A percentile compares a stretch with the other conserved stretches of the same genome.
Conservation (phyloP, 306 rosid genomes). For the Gynostemma pentaphyllum region DNA sequence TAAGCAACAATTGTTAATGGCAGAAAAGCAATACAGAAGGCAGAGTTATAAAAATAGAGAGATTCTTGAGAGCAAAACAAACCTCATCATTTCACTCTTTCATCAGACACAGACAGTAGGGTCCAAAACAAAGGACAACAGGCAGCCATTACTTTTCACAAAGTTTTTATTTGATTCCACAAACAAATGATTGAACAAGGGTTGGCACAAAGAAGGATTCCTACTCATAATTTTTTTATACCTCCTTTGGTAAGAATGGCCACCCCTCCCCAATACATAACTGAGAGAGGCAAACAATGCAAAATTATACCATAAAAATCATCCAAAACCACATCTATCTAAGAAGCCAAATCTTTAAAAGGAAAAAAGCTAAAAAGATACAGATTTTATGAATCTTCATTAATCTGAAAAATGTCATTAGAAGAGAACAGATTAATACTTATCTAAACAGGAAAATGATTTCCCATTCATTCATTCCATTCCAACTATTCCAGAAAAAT, state of each 20-base stretch:
- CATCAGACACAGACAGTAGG: background rate
- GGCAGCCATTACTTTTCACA: background rate
- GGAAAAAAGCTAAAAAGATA: background rate
- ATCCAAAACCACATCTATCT: background rate
- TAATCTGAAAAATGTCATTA: constrained; percentile 4
- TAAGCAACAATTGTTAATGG: too few species aligned
- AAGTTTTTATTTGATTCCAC: background rate
- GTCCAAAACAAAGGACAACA: background rate
- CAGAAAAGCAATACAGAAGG: background rate
- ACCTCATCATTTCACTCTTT: background rate
- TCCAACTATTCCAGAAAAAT: constrained; percentile 13
- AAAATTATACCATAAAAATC: background rate
- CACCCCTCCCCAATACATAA: too few species aligned
- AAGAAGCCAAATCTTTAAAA: background rate
- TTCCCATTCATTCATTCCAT: background rate
- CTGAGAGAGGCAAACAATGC: background rate
- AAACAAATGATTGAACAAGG: constrained; percentile 1
- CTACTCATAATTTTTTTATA: background rate
- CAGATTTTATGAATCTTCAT: constrained; percentile 3
- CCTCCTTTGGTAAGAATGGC: background rate
- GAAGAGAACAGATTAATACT: constrained; percentile 7
- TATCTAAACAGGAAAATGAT: constrained; percentile 5
- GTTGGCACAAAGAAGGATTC: background rate
- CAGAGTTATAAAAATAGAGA: background rate
- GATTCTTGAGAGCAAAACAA: background rate